Evolutionary conservation across 805 yeast species (phyloP).

Genomic region (Barnettozyma populi): DNA sequence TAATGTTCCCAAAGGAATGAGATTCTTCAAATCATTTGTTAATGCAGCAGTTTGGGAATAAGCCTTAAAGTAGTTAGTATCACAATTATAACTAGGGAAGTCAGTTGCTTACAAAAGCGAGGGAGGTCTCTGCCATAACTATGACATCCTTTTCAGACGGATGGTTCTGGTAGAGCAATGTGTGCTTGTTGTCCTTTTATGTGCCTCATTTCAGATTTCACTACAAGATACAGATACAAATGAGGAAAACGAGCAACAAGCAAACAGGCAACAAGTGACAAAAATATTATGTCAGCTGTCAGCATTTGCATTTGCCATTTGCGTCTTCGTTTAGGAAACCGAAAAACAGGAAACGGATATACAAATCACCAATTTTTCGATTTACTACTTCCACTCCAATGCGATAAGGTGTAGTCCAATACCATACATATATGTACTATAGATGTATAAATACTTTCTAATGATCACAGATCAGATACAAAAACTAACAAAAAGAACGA

Average conservation of each 20-base stretch:
- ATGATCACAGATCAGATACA: slow-evolving; percentile 1
- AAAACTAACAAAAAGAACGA: background rate
- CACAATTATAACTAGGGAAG: background rate
- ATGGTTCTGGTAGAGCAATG: too few relatives aligned
- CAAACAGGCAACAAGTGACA: too few relatives aligned
- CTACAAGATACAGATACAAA: too few relatives aligned
- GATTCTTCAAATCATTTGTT: slow-evolving; percentile 17
- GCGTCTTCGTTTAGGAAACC: too few relatives aligned
- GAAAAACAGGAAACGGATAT: too few relatives aligned
- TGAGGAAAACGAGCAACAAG: too few relatives aligned
- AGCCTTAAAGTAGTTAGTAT: slow-evolving; percentile 1
- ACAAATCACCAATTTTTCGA: too few relatives aligned
- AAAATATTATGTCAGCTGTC: too few relatives aligned
- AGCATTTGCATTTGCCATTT: too few relatives aligned
- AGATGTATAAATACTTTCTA: background rate
- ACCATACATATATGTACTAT: background rate
- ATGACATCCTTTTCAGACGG: background rate
- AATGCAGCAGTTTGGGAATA: slow-evolving; percentile 5
- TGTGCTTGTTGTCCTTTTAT: too few relatives aligned
- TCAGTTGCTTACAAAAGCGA: background rate
- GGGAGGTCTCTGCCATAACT: background rate
- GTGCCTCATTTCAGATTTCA: too few relatives aligned
- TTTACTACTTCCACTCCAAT: too few relatives aligned
- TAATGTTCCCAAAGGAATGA: slow-evolving; percentile 46
- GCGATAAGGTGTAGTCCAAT: background rate